Conservation (phyloP, 768 basidiomycete species). For the Psilocybe sp. region DNA sequence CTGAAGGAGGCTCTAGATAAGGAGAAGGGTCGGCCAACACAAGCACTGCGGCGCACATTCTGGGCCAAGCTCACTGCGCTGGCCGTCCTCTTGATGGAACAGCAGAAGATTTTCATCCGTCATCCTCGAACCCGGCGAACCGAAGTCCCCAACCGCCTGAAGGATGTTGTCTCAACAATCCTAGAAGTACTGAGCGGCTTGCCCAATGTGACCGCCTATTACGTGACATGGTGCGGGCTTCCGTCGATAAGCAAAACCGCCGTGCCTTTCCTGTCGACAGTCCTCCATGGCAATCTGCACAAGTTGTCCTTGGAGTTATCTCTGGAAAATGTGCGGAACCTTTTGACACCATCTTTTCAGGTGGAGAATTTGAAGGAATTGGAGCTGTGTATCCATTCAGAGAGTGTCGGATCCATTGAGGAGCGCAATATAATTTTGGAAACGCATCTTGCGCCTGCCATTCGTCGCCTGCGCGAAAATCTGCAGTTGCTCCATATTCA, state of each 20-base stretch:
- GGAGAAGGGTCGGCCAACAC: constrained; percentile 13
- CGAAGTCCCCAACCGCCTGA: constrained; percentile 27
- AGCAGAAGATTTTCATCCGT: constrained; percentile 25
- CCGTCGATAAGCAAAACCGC: constrained; percentile 24
- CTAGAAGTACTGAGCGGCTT: constrained; percentile 41
- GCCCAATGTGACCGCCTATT: constrained; percentile 45
- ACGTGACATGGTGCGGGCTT: constrained; percentile 47
- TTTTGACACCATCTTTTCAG: constrained; percentile 27
- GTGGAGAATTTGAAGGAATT: constrained; percentile 37
- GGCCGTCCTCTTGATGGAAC: constrained; percentile 27
- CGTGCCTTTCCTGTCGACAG: constrained; percentile 30
- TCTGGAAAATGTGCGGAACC: constrained; percentile 36
- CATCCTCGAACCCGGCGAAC: constrained; percentile 24
- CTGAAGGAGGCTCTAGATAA: constrained; percentile 37
- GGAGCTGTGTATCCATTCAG: constrained; percentile 39
- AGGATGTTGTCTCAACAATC: constrained; percentile 38
- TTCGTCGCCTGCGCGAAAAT: constrained; percentile 31
- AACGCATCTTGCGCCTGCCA: constrained; percentile 35
- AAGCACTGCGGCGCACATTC: constrained; percentile 20
- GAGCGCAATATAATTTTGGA: constrained; percentile 30
- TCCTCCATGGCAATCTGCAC: constrained; percentile 34
- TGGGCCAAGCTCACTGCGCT: constrained; percentile 29
- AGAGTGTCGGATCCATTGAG: constrained; percentile 21
- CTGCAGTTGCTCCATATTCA: constrained; percentile 38
- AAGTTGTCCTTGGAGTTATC: constrained; percentile 42